phyloP scores from a whole-genome alignment of 1,284 basidiomycete genomes.

The Tremellales sp. region DNA sequence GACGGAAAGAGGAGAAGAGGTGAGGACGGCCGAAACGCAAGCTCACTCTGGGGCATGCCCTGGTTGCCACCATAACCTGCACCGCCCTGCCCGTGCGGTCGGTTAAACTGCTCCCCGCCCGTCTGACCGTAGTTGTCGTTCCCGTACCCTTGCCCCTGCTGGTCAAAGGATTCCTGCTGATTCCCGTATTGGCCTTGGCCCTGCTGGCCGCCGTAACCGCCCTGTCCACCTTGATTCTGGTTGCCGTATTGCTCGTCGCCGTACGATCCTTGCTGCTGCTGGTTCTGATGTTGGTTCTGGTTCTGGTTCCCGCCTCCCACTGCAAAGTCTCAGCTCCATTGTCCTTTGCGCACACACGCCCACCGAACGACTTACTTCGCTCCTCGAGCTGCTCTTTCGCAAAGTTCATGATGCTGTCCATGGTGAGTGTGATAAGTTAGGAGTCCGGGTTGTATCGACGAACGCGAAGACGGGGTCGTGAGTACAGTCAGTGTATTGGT shows the following conservation, averaged over 20 bases:
- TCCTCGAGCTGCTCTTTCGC: constrained; percentile 23
- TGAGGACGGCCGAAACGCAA: neutral
- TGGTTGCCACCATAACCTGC: constrained; percentile 14
- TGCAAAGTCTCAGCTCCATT: neutral
- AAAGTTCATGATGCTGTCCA: constrained; percentile 37
- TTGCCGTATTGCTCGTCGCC: constrained; percentile 4
- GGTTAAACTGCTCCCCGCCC: constrained; percentile 39
- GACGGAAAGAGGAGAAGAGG: neutral
- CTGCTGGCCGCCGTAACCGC: constrained; percentile 10
- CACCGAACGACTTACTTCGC: constrained; percentile 13
- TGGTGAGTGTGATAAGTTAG: constrained; percentile 10
- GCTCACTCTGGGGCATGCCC: constrained; percentile 28
- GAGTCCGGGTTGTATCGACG: neutral
- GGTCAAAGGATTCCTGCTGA: no score
- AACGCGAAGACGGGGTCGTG: neutral
- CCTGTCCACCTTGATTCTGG: constrained; percentile 12
- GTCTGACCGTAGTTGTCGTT: constrained; percentile 19
- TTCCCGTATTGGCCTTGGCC: constrained; percentile 7
- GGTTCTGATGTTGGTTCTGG: constrained; percentile 7
- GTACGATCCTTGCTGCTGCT: constrained; percentile 5
- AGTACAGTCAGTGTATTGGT: neutral
- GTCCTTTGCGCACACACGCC: neutral
- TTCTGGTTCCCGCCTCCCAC: constrained; percentile 7
- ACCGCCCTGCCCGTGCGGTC: constrained; percentile 34
- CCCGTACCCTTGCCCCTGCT: no score